These are phyloP conservation scores for Claviceps arundinis DNA, from an alignment of 2,329 filamentous ascomycete species.

Conservation along the genomic window DNA sequence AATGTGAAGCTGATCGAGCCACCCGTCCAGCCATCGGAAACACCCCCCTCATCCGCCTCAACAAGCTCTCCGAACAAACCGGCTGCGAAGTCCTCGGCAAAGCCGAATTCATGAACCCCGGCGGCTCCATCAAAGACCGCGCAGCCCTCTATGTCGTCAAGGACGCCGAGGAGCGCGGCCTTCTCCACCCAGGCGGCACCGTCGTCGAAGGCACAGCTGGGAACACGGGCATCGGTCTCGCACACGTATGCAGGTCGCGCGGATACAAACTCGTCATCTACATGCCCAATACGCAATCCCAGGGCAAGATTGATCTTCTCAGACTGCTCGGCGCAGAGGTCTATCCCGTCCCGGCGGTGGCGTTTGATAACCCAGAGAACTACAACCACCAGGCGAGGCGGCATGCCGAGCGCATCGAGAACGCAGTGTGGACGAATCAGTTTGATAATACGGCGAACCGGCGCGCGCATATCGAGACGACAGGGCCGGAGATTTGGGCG, in stretches of 20 bases:
- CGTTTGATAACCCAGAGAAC: constrained; percentile 89
- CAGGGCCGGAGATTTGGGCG: constrained; percentile 91
- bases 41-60: constrained; percentile 84
- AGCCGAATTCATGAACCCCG: constrained; percentile 97
- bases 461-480: constrained; percentile 89
- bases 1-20: background rate
- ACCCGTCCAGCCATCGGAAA: constrained; percentile 71
- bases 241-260: constrained; percentile 83
- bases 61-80: constrained; percentile 76
- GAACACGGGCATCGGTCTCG: constrained; percentile 95
- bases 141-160: constrained; percentile 89
- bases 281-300: constrained; percentile 98
- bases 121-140: constrained; percentile 90
- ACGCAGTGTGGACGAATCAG: constrained; percentile 97
- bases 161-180: constrained; percentile 79
- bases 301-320: constrained; percentile 92
- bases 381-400: constrained; percentile 94
- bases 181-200: constrained; percentile 74
- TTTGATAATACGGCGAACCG: constrained; percentile 96
- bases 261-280: constrained; percentile 97
- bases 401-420: constrained; percentile 75
- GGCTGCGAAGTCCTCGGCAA: constrained; percentile 93
- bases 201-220: constrained; percentile 95
- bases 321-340: constrained; percentile 87
- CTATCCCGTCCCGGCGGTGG: constrained; percentile 86